Conservation (phyloP, 73 alveolate genomes). For the Uronychia binucleata region DNA sequence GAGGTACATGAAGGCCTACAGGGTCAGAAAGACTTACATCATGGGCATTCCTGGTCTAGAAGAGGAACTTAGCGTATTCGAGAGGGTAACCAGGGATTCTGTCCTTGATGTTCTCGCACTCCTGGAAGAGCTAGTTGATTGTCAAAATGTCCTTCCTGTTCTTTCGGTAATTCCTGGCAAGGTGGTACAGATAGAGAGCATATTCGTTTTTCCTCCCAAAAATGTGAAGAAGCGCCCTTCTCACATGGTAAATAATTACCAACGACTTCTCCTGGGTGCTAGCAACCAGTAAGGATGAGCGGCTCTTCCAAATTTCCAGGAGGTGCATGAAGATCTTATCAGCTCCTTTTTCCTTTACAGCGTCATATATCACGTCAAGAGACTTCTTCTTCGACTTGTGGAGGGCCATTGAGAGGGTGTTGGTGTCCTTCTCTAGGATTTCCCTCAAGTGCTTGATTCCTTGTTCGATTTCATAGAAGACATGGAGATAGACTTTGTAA, state of each 20-base stretch:
- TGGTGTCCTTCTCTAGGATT: neutral
- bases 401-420: neutral
- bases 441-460: slow-evolving; percentile 5
- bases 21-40: neutral
- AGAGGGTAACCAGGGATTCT: slow-evolving; percentile 32
- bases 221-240: slow-evolving; percentile 30
- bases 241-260: slow-evolving; percentile 20
- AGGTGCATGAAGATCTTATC: neutral
- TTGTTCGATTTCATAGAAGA: slow-evolving; percentile 43
- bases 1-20: slow-evolving; percentile 5
- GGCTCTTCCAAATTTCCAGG: neutral
- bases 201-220: slow-evolving; percentile 43
- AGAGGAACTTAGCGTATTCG: slow-evolving; percentile 51
- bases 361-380: neutral
- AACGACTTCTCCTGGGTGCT: neutral
- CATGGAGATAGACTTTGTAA: slow-evolving; percentile 45
- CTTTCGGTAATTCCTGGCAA: slow-evolving; percentile 29
- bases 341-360: neutral
- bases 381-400: neutral
- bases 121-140: slow-evolving; percentile 23
- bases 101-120: slow-evolving; percentile 23
- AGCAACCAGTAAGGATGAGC: neutral
- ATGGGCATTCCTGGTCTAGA: slow-evolving; percentile 54
- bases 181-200: slow-evolving; percentile 35
- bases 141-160: slow-evolving; percentile 32